These are phyloP conservation scores for Scytalidium lignicola DNA, from an alignment of 2,329 filamentous ascomycete genomes.

Conservation along the genomic window DNA sequence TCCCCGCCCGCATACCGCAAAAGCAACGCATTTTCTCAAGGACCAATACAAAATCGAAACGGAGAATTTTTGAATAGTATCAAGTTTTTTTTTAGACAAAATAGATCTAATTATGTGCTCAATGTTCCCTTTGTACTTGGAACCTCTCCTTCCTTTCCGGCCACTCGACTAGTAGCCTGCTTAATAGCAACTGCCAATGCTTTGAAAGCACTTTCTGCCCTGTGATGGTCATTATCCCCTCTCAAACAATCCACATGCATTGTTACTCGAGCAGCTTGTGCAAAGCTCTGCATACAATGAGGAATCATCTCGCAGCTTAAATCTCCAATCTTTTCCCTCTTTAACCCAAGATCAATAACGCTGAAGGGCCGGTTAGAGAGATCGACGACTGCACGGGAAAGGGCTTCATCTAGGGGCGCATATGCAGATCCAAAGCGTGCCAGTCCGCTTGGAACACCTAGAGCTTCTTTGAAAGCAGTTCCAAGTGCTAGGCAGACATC, in stretches of 20 bases:
- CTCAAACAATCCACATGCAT: conserved; percentile 89
- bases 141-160: conserved; percentile 83
- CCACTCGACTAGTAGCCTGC: conserved; percentile 68
- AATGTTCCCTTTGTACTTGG: conserved; percentile 95
- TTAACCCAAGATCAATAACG: conserved; percentile 78
- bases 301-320: conserved; percentile 95
- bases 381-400: conserved; percentile 90
- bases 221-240: conserved; percentile 92
- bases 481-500: conserved; percentile 92
- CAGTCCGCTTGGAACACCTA: conserved; percentile 74
- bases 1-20: not conserved
- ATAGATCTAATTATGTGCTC: conserved; percentile 40
- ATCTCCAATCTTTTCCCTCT: conserved; percentile 89
- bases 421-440: conserved; percentile 90
- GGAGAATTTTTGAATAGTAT: no score
- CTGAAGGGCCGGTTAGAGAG: conserved; percentile 86
- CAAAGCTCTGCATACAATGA: conserved; percentile 91
- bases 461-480: conserved; percentile 72
- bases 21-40: not conserved
- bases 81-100: no score
- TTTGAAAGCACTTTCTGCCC: conserved; percentile 96
- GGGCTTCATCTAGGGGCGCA: conserved; percentile 89
- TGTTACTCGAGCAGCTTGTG: conserved; percentile 84
- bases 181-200: conserved; percentile 83
- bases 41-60: not conserved